Base-by-base conservation (phyloP, 345 rosid species). In the Turritis glabra region DNA sequence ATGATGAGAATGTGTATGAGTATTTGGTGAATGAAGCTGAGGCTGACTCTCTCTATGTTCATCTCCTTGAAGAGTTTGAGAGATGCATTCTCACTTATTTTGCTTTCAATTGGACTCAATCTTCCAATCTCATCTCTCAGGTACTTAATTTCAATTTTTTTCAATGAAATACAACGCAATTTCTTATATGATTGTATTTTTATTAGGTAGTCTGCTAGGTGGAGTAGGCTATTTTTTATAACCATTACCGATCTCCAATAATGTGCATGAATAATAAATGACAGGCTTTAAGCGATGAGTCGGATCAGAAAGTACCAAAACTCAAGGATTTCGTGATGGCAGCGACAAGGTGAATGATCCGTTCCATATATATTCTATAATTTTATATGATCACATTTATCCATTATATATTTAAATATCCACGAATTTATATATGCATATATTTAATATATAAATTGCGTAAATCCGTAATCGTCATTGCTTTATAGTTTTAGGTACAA, bases 71-170 rank as follows among this genome's bases (percentile, higher is more conserved):
- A 41, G 97, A 95, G 85, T 48, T 95, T 12, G 99, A 95, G 58
- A 75, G 89, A 74, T 90, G 91, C 72, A 90, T 92, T 55, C 92
- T 92, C 38, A 78, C 86, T 67, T 95, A 92, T 48, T 92, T 92
- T 57, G 88, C 96, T 13, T 95, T 90, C 74, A 97, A 95, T 17
- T 92, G 97, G 99, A 83, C 51, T 66, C 85, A 89, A 47, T 96
- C 97, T 19, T 81, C 92, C 40, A 65, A 51, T 15, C 59, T 88
- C 77, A 81, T 95, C 68, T 72, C 64, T 53, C 90, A 89, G 96
- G 99, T 65, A 30, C 29, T 41, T 32, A 3, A 37, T 37, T 6
- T 5, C 33, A 30, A 32, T 65, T 3, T 30, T 63, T 48, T 43
- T 6, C 0, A 12, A n/a, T 35, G 1, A 46, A 57, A 22, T n/a